Percentiles rank a stretch among this genome's conserved stretches.
Conservation (phyloP, 495 filamentous ascomycete species). For the Podospora conica region DNA sequence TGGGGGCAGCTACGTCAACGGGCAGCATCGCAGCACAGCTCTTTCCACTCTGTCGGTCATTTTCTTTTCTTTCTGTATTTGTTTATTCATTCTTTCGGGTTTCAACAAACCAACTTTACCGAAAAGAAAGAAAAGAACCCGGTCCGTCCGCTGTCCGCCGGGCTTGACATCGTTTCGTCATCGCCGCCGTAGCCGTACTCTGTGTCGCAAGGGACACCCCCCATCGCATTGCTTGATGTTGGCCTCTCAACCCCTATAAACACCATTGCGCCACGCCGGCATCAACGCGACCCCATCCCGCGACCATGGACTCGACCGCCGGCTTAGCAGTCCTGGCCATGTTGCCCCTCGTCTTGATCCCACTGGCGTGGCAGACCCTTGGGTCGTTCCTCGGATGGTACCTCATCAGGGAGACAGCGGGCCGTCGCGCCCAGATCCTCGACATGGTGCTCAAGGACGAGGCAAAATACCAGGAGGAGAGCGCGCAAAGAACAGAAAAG, state of each 20-base stretch:
- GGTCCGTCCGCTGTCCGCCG: background rate
- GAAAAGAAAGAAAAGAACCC: background rate
- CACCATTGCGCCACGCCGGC: conserved; percentile 8
- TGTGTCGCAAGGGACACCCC: background rate
- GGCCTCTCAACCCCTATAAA: background rate
- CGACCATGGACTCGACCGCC: conserved; percentile 12
- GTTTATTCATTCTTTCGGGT: background rate
- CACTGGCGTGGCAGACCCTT: conserved; percentile 31
- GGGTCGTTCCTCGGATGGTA: conserved; percentile 55
- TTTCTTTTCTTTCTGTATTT: background rate
- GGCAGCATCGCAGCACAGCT: background rate
- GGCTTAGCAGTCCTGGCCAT: conserved; percentile 23
- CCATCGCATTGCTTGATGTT: background rate
- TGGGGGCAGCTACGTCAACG: conserved; percentile 11
- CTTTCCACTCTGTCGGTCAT: background rate
- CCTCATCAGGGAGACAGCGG: conserved; percentile 59
- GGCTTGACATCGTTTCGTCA: no score
- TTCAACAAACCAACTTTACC: background rate
- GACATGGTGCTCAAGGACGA: conserved; percentile 56
- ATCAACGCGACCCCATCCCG: conserved; percentile 18
- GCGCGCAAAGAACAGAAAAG: conserved; percentile 25
- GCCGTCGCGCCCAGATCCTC: conserved; percentile 55
- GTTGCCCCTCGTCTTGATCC: conserved; percentile 26
- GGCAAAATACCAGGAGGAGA: conserved; percentile 36
- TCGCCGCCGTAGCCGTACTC: background rate